phyloP scores from a whole-genome alignment of 192 early-diverging fungal species.

The Entomortierella lignicola region DNA sequence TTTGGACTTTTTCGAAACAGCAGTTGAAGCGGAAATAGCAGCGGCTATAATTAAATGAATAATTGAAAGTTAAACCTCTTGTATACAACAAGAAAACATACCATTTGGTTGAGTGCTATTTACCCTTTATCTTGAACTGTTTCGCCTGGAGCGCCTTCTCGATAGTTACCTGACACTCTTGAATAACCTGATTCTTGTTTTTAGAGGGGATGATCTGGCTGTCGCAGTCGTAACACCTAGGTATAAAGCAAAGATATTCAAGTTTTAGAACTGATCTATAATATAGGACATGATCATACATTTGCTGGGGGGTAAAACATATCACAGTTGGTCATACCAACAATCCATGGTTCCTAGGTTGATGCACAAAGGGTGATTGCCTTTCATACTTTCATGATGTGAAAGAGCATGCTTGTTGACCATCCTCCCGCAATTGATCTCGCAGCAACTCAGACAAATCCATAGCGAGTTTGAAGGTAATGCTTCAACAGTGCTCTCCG shows the following conservation, averaged over 20 bases:
- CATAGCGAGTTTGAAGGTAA: constrained; percentile 22
- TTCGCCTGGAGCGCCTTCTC: constrained; percentile 11
- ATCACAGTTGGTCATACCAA: constrained; percentile 26
- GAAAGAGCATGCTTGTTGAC: constrained; percentile 25
- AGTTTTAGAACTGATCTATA: too few relatives aligned
- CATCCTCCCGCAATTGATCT: constrained; percentile 47
- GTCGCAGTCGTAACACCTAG: constrained; percentile 55
- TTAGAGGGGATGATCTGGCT: constrained; percentile 18
- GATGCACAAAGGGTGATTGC: constrained; percentile 35
- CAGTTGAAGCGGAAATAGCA: constrained; percentile 14
- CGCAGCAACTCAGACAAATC: constrained; percentile 47
- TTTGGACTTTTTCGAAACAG: constrained; percentile 5
- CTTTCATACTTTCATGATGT: constrained; percentile 30
- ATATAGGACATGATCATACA: too few relatives aligned
- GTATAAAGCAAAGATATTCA: neutral
- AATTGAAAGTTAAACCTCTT: too few relatives aligned
- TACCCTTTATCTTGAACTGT: constrained; percentile 36
- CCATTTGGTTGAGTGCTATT: neutral
- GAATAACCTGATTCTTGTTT: constrained; percentile 38
- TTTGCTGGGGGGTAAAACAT: too few relatives aligned
- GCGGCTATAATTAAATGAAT: constrained; percentile 10
- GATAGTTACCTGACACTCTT: constrained; percentile 23
- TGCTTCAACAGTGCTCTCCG: constrained; percentile 2
- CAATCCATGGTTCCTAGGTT: constrained; percentile 29
- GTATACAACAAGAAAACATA: too few relatives aligned